These are phyloP conservation scores for Geotrichum australiense DNA, from an alignment of 1,139 yeast genomes.

Conservation along the genomic window DNA sequence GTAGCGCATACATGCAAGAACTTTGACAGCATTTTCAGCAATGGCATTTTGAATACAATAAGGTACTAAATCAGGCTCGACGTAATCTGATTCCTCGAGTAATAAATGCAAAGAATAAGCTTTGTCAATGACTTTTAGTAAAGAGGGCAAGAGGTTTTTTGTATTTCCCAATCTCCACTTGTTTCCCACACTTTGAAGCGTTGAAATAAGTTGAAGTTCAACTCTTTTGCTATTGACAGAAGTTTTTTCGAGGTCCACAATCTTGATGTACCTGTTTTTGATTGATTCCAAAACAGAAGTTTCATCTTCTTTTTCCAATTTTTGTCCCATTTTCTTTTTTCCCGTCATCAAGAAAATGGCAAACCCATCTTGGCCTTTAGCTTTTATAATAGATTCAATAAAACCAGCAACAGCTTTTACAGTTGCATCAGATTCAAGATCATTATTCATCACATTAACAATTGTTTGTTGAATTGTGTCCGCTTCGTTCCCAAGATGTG, in stretches of 20 bases:
- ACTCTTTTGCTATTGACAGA: not conserved
- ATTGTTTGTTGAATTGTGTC: conserved; percentile 53
- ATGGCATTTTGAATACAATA: not conserved
- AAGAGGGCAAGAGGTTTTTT: not conserved
- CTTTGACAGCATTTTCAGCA: not conserved
- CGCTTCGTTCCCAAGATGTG: conserved; percentile 69
- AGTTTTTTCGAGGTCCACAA: not conserved
- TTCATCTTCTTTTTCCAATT: not conserved
- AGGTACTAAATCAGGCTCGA: too few species aligned
- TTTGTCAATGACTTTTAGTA: not conserved
- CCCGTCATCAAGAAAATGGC: conserved; percentile 62
- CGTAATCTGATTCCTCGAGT: too few species aligned
- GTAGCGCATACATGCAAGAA: too few species aligned
- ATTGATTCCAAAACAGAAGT: not conserved
- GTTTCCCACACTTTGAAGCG: conserved; percentile 33
- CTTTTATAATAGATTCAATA: not conserved
- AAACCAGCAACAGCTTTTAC: conserved; percentile 28
- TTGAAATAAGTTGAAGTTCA: conserved; percentile 20
- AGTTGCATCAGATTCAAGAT: conserved; percentile 50
- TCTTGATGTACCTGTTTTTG: too few species aligned
- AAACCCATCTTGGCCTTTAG: conserved; percentile 58
- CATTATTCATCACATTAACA: conserved; percentile 52
- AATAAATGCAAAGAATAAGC: too few species aligned
- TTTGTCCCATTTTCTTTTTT: not conserved
- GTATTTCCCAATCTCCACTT: conserved; percentile 20